Evolutionary conservation across 371 early-diverging fungal genomes (phyloP).

Genomic region (Mortierella sp.): DNA sequence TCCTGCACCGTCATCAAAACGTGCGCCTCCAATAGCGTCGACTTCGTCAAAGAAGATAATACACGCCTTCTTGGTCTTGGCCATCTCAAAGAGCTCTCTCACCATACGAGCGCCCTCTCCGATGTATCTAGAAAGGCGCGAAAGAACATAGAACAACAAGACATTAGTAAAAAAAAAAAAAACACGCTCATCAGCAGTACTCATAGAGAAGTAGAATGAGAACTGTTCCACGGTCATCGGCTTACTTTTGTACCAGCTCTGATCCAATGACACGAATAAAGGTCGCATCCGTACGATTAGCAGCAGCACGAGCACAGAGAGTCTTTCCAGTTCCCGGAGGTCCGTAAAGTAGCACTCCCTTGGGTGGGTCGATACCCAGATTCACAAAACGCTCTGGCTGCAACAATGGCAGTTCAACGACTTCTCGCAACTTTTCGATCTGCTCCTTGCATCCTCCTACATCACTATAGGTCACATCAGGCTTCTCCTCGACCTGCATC

Average conservation of each 20-base stretch:
- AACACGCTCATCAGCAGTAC: too few relatives aligned
- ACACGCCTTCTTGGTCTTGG: constrained; percentile 98
- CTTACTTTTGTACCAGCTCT: constrained; percentile 98
- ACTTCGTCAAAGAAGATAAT: constrained; percentile 99
- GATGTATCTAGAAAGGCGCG: constrained; percentile 15
- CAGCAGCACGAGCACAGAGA: constrained; percentile 99
- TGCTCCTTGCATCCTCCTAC: constrained; percentile 99
- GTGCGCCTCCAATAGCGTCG: constrained; percentile 99
- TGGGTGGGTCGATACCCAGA: constrained; percentile 97
- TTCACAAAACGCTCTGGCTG: constrained; percentile 96
- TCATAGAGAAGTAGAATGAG: too few relatives aligned
- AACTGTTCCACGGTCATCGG: too few relatives aligned
- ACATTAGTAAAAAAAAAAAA: background rate
- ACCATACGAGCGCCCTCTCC: constrained; percentile 94
- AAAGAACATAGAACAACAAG: background rate
- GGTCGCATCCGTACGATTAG: constrained; percentile 99
- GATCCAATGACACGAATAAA: constrained; percentile 99
- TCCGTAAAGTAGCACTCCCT: constrained; percentile 99
- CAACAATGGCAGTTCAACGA: constrained; percentile 98
- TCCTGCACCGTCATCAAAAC: constrained; percentile 98
- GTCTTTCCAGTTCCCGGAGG: constrained; percentile 99
- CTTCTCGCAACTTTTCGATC: constrained; percentile 99
- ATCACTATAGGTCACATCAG: constrained; percentile 99
- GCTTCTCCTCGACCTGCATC: constrained; percentile 99
- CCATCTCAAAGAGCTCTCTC: constrained; percentile 97